Base-by-base conservation (phyloP, 2,329 filamentous ascomycete species). In the Colletotrichum falcatum region DNA sequence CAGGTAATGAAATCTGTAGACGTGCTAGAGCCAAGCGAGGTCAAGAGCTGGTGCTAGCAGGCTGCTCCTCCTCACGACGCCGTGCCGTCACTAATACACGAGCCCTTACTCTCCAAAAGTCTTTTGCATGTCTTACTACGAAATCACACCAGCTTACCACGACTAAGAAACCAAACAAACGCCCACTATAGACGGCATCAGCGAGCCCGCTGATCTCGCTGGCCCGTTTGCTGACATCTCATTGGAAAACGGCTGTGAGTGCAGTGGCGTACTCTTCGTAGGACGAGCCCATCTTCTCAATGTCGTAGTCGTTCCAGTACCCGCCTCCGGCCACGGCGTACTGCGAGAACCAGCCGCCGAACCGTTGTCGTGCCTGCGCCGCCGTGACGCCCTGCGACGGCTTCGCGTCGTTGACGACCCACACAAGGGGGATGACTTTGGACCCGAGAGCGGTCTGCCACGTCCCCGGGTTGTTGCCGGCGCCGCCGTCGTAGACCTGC, bases 291-390 rank as follows among this genome's bases (percentile, higher is more conserved):
- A 83, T 83, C 75, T 82, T 83, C 77, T 84, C 82, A 53, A 84
- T 83, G 70, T 84, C 83, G 66, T 79, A 84, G 70, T 84, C 82
- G 55, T 84, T 84, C 83, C 83, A 84, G 71, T 83, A 84, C 1
- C 82, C 83, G 0, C 80, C 83, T 0, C 78, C 83, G 1, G 75
- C 81, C 18, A 84, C 73, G 0, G 75, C 71, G 6, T 75, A 74
- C 44, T 69, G 66, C 42, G 71, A 42, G 26, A 76, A 75, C 82
- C 82, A 84, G 11, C 61, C 62, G 1, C 72, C 62, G 61, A 84
- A 83, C 72, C 75, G 78, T 0, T 74, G 71, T 73, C 72, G 64
- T 5, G 82, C 82, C 71, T 82, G 80, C 7, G 78, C 77, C 23
- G 78, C 75, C 6, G 79, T 83, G 1, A 74, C 78, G 3, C 83